Base-by-base conservation (phyloP, 768 basidiomycete genomes). In the Candolleomyces eurysporus region DNA sequence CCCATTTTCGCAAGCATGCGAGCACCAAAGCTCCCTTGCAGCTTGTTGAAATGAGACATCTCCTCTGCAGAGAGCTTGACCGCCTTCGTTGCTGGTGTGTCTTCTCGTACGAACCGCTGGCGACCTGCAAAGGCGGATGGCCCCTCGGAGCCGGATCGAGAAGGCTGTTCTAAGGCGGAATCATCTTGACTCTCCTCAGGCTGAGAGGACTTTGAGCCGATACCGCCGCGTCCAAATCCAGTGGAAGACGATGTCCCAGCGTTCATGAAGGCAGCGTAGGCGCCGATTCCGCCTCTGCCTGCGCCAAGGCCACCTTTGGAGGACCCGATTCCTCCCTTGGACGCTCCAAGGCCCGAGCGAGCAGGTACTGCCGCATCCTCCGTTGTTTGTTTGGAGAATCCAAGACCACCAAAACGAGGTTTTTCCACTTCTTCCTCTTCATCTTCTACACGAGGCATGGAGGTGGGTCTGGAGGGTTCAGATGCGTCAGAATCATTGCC, bases 1-100 rank as follows among this genome's bases (percentile, higher is more conserved):
- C 97, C 97, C 90, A 96, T 95, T 78, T 96, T 98, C 32, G 85
- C 84, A 22, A 99, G 84, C 85, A 98, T 86, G 60, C 89, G 88
- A 19, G 96, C 91, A 66, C 95, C 96, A 63, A 94, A 88, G 0
- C 90, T 81, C 16, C 85, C 82, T 46, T 84, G 79, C 13, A 98
- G 80, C 66, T 90, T 92, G 64, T 76, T 80, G 72, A 99, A 96
- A 70, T 98, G 96, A n/a, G 81, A 79, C 61, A 81, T 78, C 67
- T 98, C 96, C 17, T 79, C 67, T 1, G 84, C 75, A 19, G 83
- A 84, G 19, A 97, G 82, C 3, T 80, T 77, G 3, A 79, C 76
- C 17, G 82, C 75, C 53, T 82, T 82, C 1, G 82, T 73, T 16
- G 86, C 74, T 4, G 81, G 68, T 39, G 75, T 71, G 36, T 74